Evolutionary conservation across 257 asterid genomes (phyloP), one percentile per base, ranked within the genome.

Genomic region (Mitragyna speciosa): DNA sequence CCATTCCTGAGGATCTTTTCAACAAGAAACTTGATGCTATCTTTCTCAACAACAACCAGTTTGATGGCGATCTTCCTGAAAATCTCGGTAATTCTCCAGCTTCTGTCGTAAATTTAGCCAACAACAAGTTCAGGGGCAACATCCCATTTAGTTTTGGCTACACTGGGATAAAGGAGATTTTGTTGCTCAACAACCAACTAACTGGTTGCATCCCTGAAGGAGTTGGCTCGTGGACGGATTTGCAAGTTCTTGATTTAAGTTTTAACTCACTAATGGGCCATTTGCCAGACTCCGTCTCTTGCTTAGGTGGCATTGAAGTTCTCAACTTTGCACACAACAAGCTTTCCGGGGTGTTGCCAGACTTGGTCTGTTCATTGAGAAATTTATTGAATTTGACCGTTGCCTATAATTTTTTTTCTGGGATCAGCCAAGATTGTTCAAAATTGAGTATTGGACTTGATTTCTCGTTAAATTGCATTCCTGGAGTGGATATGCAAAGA

Each of bases 131-230:
- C 39, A 85, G 73, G 1, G 99, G 99, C 0, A 52, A 77, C 22
- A 89, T 93, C 17, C 99, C 99, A 0, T 87, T 93, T 80, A 95
- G 97, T 64, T 81, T 93, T 39, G 85, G 94, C 8, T 93, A 93
- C 87, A 77, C 83, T 2, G 86, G 85, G 1, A 84, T 92, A 0
- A 92, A 85, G 82, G 99, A 95, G 77, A 93, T 95, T 12, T 52
- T 95, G 82, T 86, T 95, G 88, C 84, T 93, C 48, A 92, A 91
- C 85, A 95, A 95, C 70, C 92, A 86, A 66, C 79, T 95, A 39
- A 92, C 94, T 2, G 99, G 98, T n/a, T 95, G 98, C 77, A 83
- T 95, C 20, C 98, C 98, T 0, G 91, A 95, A 66, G 98, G 94
- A 0, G 84, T 95, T 41, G 98, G 98, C 6, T 48, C 90, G 86